A percentile compares a stretch with the other conserved stretches of the same genome.
phyloP scores from a whole-genome alignment of 371 early-diverging fungal genomes.

The Saksenaea vasiformis region DNA sequence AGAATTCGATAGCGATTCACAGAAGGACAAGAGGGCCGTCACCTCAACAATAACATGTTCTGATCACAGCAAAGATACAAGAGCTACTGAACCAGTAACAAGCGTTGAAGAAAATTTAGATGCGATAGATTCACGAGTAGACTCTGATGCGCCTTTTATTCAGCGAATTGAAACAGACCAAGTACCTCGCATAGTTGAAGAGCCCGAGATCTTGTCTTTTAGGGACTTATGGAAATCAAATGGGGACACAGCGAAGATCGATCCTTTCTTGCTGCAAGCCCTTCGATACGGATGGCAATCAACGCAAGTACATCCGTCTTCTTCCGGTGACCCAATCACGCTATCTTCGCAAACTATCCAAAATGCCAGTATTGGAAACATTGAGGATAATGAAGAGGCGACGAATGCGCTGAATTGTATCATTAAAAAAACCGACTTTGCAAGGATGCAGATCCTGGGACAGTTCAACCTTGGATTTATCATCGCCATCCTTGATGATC shows the following conservation, averaged over 20 bases:
- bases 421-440: slow-evolving; percentile 84
- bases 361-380: slow-evolving; percentile 46
- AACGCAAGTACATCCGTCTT: neutral
- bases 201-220: neutral
- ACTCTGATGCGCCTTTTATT: no score
- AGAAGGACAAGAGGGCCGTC: no score
- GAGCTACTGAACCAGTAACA: no score
- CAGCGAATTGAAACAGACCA: neutral
- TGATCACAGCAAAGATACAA: no score
- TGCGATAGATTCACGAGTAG: no score
- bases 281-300: neutral
- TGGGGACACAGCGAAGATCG: neutral
- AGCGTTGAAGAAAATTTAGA: no score
- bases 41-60: no score
- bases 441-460: slow-evolving; percentile 84
- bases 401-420: slow-evolving; percentile 57
- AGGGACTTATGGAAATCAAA: neutral
- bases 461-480: slow-evolving; percentile 99
- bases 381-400: slow-evolving; percentile 52
- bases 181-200: neutral
- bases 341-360: neutral
- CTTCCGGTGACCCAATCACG: neutral
- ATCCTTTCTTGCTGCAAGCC: neutral
- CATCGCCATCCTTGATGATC: slow-evolving; percentile 62
- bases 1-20: no score